A percentile compares a stretch with the other conserved stretches of the same genome.
Evolutionary conservation across 208 protist species (phyloP).

Genomic region (Trypanosoma melophagium): DNA sequence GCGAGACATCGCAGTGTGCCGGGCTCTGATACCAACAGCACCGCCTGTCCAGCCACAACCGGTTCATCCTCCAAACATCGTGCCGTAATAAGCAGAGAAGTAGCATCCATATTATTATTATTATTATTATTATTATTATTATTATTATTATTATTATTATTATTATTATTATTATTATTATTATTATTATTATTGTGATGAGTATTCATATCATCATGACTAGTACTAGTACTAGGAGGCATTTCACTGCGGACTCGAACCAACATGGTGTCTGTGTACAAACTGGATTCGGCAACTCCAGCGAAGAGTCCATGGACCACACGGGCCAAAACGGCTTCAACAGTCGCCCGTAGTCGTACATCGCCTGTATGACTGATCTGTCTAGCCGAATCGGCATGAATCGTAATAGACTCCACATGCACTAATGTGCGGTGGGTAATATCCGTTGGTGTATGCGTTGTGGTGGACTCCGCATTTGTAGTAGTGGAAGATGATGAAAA

Average conservation of each 20-base stretch:
- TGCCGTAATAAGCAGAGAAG: conserved; percentile 45
- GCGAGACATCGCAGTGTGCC: conserved; percentile 57
- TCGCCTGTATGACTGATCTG: conserved; percentile 44
- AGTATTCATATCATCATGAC: no score
- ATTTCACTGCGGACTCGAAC: conserved; percentile 39
- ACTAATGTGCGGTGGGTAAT: conserved; percentile 25
- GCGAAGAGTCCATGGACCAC: conserved; percentile 51
- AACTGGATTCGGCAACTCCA: conserved; percentile 42
- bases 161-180: background rate
- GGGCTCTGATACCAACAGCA: conserved; percentile 69
- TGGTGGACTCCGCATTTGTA: background rate
- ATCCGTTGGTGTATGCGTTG: background rate
- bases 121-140: background rate
- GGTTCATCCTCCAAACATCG: conserved; percentile 60
- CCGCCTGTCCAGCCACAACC: conserved; percentile 45
- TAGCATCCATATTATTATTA: background rate
- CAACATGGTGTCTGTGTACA: conserved; percentile 42
- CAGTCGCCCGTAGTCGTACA: conserved; percentile 46
- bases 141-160: conserved; percentile 3
- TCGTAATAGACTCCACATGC: conserved; percentile 40
- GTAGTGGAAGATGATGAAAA: background rate
- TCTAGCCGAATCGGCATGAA: conserved; percentile 45
- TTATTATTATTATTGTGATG: no score
- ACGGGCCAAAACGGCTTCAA: conserved; percentile 30
- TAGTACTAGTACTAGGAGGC: no score